Base-by-base conservation (phyloP, 1,284 basidiomycete genomes). In the Apiotrichum porosum region DNA sequence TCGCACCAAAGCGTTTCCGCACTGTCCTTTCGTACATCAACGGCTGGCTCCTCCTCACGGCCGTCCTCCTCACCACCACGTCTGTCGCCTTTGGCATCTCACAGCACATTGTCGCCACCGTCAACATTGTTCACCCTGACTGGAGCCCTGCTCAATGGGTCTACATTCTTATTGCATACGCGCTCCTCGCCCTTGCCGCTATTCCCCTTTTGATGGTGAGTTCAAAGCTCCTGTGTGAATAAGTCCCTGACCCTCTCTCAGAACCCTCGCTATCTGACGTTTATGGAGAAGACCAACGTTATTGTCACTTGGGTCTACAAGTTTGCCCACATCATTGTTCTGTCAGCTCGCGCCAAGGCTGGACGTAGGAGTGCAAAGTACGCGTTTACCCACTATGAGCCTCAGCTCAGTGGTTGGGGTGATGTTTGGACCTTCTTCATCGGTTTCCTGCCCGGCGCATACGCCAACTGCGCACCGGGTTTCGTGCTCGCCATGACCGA, bases 401-500 rank as follows among this genome's bases (percentile, higher is more conserved):
- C 52, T 0, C 34, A 40, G 30, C 50, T 28, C 42, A 47, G 44
- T 8, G 52, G 52, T 8, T 54, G 48, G 48, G 48, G 48, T 15
- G 19, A 43, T 3, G 48, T 24, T 17, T 54, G 52, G 52, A 54
- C 52, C 5, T 54, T 54, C 17, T 54, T 54, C 48, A 49, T 54
- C 31, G 52, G 52, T 9, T 50, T 54, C 39, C 44, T 54, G 4
- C 52, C 52, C 13, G 37, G 48, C 8, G 47, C 48, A 6, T 54
- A 50, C 23, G 32, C 44, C 9, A 50, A 47, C 42, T 41, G 37
- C 13, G 52, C 48, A 0, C 48, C 48, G 0, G 52, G 52, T 12
- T 47, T 54, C 34, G 48, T 54, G n/a, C 40, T 50, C 31, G 40
- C 48, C 34, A 54, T 54, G 52, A 44, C 48, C 3, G 52, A 54